phyloP scores from a whole-genome alignment of 2,329 filamentous ascomycete species.

The Mycosphaerella sp. region DNA sequence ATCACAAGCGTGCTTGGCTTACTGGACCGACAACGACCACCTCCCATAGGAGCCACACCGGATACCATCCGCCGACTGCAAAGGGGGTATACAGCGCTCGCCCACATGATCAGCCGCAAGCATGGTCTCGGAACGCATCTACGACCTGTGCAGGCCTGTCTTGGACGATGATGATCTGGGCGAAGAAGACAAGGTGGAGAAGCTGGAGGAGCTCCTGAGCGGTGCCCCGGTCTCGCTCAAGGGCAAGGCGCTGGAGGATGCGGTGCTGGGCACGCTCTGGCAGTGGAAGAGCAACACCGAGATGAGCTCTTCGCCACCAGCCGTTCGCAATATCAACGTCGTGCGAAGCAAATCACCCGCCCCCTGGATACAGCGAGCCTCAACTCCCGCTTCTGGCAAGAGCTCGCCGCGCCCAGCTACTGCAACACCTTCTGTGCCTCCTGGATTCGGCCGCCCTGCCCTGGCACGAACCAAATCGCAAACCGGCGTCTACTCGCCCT shows the following conservation, averaged over 20 bases:
- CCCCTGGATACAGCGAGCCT: constrained; percentile 70
- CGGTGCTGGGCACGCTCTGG: constrained; percentile 86
- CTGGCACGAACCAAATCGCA: constrained; percentile 71
- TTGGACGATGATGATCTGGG: constrained; percentile 69
- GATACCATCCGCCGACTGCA: background rate
- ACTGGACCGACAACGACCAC: too few relatives aligned
- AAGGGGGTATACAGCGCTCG: background rate
- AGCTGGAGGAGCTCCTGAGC: constrained; percentile 77
- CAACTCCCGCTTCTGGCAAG: constrained; percentile 71
- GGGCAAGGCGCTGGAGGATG: constrained; percentile 77
- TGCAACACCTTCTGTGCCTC: constrained; percentile 75
- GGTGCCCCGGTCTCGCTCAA: constrained; percentile 64
- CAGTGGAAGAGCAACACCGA: constrained; percentile 60
- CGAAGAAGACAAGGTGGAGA: constrained; percentile 85
- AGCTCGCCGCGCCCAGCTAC: constrained; percentile 71
- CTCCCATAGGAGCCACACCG: background rate
- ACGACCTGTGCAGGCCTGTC: constrained; percentile 83
- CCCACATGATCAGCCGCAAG: constrained; percentile 28
- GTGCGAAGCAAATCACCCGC: constrained; percentile 87
- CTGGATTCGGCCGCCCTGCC: constrained; percentile 68
- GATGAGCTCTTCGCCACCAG: constrained; percentile 66
- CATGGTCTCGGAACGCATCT: constrained; percentile 91
- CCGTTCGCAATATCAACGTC: constrained; percentile 72
- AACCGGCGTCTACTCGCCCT: constrained; percentile 65
- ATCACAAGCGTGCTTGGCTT: too few relatives aligned